Percentiles rank a stretch among this genome's conserved stretches.
phyloP scores from a whole-genome alignment of 306 rosid genomes.

The Citrullus colocynthis region DNA sequence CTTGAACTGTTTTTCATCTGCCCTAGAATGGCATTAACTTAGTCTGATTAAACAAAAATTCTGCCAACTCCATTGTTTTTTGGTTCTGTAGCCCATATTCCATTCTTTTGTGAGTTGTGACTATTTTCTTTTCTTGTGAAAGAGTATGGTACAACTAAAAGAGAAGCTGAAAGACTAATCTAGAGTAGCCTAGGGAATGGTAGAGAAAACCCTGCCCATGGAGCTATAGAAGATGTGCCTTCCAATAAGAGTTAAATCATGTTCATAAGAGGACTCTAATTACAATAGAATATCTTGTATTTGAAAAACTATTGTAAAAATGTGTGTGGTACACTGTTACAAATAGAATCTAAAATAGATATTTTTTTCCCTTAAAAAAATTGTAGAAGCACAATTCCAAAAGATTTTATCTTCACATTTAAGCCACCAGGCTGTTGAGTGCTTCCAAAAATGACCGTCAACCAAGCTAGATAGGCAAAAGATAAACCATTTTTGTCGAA shows the following conservation, averaged over 20 bases:
- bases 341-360: neutral
- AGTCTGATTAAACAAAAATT: too few species aligned
- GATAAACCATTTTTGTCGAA: neutral
- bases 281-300: neutral
- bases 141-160: neutral
- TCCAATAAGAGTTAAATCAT: neutral
- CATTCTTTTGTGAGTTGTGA: too few species aligned
- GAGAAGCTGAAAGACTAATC: neutral
- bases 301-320: neutral
- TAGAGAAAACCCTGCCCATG: neutral
- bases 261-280: neutral
- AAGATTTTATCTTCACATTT: neutral
- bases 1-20: too few species aligned
- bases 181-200: neutral
- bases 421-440: neutral
- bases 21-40: too few species aligned
- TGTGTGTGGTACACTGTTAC: neutral
- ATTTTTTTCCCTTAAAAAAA: neutral
- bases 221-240: neutral
- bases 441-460: neutral
- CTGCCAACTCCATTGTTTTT: too few species aligned
- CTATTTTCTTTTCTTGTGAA: neutral
- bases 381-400: neutral
- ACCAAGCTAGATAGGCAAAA: neutral
- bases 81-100: too few species aligned